These are phyloP conservation scores for Pleurotus tuber-regium DNA, from an alignment of 768 basidiomycete species.

Conservation along the genomic window DNA sequence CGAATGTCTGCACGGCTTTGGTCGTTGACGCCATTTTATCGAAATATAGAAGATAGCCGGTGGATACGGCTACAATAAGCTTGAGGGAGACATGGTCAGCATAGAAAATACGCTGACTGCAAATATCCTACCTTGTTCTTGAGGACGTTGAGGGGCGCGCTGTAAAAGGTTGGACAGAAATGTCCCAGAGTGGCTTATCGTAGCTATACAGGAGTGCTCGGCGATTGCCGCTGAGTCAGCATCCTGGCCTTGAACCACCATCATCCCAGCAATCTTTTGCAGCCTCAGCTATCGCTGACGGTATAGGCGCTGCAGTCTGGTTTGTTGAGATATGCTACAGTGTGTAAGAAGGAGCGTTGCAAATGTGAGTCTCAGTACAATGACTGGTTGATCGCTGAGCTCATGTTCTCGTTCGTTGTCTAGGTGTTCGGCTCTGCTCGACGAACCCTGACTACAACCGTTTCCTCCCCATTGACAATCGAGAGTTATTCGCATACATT, in stretches of 20 bases:
- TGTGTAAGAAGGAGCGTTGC: background rate
- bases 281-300: too few species aligned
- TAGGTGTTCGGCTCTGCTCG: background rate
- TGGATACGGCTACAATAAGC: constrained; percentile 17
- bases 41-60: constrained; percentile 25
- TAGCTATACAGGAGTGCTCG: constrained; percentile 6
- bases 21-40: constrained; percentile 66
- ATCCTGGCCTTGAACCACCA: background rate
- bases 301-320: too few species aligned
- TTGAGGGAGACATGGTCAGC: constrained; percentile 15
- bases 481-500: too few species aligned
- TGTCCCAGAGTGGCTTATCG: constrained; percentile 1
- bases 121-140: constrained; percentile 39
- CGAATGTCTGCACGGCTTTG: constrained; percentile 98
- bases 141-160: constrained; percentile 41
- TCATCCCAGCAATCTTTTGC: too few species aligned
- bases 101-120: background rate
- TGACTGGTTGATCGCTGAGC: too few species aligned
- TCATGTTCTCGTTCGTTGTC: background rate
- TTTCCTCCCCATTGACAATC: background rate
- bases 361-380: constrained; percentile 1
- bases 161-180: background rate
- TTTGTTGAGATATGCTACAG: background rate
- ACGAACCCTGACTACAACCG: background rate
- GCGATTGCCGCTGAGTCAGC: constrained; percentile 7